These are phyloP conservation scores for Solanum bukasovii DNA, from an alignment of 257 asterid genomes.

Conservation along the genomic window DNA sequence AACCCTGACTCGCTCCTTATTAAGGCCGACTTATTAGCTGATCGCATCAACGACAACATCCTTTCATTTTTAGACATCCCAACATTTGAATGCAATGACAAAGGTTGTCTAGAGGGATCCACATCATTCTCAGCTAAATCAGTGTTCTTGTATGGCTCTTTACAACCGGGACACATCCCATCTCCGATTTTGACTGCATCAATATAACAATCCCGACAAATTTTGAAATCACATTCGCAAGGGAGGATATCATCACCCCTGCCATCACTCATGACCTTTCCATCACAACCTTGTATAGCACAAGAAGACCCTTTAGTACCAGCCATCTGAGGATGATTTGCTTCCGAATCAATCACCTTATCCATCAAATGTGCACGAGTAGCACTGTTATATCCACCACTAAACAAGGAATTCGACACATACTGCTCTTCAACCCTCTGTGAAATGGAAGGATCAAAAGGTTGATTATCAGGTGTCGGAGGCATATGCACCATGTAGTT, in stretches of 20 bases:
- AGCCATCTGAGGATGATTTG: constrained; percentile 89
- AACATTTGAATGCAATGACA: constrained; percentile 48
- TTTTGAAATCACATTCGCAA: constrained; percentile 85
- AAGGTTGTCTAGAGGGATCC: constrained; percentile 34
- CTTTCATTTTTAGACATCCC: constrained; percentile 73
- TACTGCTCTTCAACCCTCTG: constrained; percentile 89
- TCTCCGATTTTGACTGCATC: constrained; percentile 72
- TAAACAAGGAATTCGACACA: constrained; percentile 75
- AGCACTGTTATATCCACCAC: constrained; percentile 74
- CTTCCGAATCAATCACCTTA: constrained; percentile 82
- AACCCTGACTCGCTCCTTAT: constrained; percentile 55
- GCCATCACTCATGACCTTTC: constrained; percentile 74
- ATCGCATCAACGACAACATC: constrained; percentile 70
- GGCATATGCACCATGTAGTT: constrained; percentile 88
- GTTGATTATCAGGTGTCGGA: constrained; percentile 93
- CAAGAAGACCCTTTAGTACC: constrained; percentile 83
- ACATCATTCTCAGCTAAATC: constrained; percentile 32
- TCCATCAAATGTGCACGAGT: constrained; percentile 96
- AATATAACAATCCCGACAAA: constrained; percentile 63
- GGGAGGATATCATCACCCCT: constrained; percentile 82
- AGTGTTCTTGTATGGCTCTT: constrained; percentile 62
- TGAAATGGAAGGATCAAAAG: constrained; percentile 72
- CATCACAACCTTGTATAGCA: constrained; percentile 78
- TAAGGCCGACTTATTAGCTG: constrained; percentile 42
- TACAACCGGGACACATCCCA: constrained; percentile 87